A percentile compares a stretch with the other conserved stretches of the same genome.
These are phyloP conservation scores for Chytridium lagenaria DNA, from an alignment of 371 early-diverging fungal genomes.

Conservation along the genomic window DNA sequence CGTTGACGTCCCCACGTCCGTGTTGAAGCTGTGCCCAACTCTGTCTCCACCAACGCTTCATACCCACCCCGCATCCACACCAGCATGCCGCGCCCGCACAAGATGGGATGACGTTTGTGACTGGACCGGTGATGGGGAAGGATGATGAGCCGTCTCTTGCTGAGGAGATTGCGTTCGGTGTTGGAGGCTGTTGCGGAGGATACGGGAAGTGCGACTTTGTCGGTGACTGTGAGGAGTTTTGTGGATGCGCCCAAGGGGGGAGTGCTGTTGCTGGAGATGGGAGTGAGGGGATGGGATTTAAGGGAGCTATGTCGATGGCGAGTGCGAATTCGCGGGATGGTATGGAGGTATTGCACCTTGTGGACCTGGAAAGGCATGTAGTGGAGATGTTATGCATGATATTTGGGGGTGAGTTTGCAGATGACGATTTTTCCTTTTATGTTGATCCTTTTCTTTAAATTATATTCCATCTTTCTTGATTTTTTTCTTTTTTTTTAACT, in stretches of 20 bases:
- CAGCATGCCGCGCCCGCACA: too few species aligned
- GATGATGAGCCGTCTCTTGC: slow-evolving; percentile 24
- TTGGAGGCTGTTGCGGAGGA: slow-evolving; percentile 24
- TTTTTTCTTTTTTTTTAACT: neutral
- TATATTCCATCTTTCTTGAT: neutral
- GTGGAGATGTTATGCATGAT: slow-evolving; percentile 14
- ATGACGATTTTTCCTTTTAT: too few species aligned
- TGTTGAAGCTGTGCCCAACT: neutral
- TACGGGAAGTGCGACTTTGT: slow-evolving; percentile 21
- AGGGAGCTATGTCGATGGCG: neutral
- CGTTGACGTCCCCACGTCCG: neutral
- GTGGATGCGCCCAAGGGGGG: neutral
- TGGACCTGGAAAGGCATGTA: neutral
- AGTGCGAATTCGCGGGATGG: slow-evolving; percentile 2
- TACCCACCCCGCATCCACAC: too few species aligned
- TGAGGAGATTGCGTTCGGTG: slow-evolving; percentile 23
- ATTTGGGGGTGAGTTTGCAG: slow-evolving; percentile 26
- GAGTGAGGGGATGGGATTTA: too few species aligned
- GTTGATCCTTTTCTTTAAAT: too few species aligned
- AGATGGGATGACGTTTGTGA: slow-evolving; percentile 2
- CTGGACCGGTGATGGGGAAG: slow-evolving; percentile 27
- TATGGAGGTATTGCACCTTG: slow-evolving; percentile 18
- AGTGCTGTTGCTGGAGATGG: too few species aligned
- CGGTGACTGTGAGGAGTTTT: slow-evolving; percentile 29
- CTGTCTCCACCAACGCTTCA: neutral